Evolutionary conservation across 164 flowering plant genomes (phyloP), one percentile per base, ranked within the genome.

Genomic region (Cinnamomum micranthum): DNA sequence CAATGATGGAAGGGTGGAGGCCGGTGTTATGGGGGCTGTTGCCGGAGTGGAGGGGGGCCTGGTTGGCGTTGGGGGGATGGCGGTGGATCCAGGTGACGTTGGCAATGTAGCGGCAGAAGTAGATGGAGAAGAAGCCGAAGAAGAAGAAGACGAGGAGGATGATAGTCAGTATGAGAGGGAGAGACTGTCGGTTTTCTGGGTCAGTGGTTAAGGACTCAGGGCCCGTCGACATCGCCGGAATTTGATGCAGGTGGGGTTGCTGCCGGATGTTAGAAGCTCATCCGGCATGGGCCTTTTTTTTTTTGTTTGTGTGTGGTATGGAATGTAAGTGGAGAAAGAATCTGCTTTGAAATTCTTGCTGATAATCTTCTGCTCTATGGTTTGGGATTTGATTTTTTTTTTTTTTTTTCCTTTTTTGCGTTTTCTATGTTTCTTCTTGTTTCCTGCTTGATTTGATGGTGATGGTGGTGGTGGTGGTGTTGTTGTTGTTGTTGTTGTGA

Each of bases 91-190:
- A 73, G 63, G 33, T 27, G 31, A 62, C n/a, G 25, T 6, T 41
- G 63, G 84, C 24, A 73, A 89, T 66, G 72, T 89, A 90, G 23
- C 88, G 81, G 66, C 88, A 89, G 69, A 94, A 83, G 75, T 83
- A 92, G 15, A 94, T 64, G 1, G 87, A 80, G 80, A 90, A 87
- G 71, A 92, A 87, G 1, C 91, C 91, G 1, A 87, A 2, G 71
- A 91, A 82, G 87, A 90, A 85, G 76, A 86, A 85, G 12, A 86
- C 28, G 11, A 92, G 82, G 62, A 92, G 82, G 28, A 86, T 9
- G 47, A 88, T 47, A 6, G 90, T 81, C 14, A 94, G 68, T 59
- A 90, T 52, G 0, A 92, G 24, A 19, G 91, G 78, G 52, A 81
- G 50, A 47, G 76, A 72, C 2, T 69, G 70, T 5, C 50, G 73